Conservation (phyloP, 208 protist genomes). For the Herpetomonas tarakana region DNA sequence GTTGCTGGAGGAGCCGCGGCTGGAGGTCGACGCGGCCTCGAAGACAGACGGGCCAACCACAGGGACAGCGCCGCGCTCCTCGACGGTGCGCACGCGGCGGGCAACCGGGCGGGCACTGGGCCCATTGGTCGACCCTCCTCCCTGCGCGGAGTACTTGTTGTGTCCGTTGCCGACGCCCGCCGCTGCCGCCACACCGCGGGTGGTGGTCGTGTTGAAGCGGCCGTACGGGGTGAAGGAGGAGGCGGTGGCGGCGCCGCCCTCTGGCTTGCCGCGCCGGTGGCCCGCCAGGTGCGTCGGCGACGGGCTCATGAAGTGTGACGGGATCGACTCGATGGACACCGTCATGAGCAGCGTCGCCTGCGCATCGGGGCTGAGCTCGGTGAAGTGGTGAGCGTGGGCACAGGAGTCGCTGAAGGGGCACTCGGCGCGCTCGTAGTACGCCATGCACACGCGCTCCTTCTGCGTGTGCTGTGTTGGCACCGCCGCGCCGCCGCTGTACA, state of each 20-base stretch:
- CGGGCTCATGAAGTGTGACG: constrained; percentile 49
- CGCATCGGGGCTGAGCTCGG: constrained; percentile 44
- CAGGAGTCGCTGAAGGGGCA: constrained; percentile 60
- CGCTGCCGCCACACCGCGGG: too few species aligned
- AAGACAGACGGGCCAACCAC: not conserved
- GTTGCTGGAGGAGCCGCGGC: constrained; percentile 17
- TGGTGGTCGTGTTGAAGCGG: constrained; percentile 13
- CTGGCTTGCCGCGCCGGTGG: not conserved
- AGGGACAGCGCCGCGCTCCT: constrained; percentile 5
- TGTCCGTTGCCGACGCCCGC: constrained; percentile 9
- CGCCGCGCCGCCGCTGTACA: not conserved
- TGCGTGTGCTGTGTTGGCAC: not conserved
- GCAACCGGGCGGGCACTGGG: constrained; percentile 5
- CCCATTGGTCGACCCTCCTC: constrained; percentile 4
- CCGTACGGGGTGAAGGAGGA: constrained; percentile 1
- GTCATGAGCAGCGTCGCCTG: constrained; percentile 56
- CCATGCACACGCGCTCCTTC: constrained; percentile 68
- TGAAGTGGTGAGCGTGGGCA: constrained; percentile 71
- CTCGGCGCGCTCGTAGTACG: constrained; percentile 61
- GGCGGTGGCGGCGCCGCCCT: not conserved
- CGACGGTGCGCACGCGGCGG: not conserved
- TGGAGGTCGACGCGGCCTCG: constrained; percentile 23
- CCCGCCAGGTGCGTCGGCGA: not conserved
- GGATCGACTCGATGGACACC: constrained; percentile 51
- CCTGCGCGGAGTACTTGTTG: constrained; percentile 17